Percentiles rank a stretch among this genome's conserved stretches.
phyloP scores from a whole-genome alignment of 495 filamentous ascomycete genomes.

The Hypoxylon perforatum region DNA sequence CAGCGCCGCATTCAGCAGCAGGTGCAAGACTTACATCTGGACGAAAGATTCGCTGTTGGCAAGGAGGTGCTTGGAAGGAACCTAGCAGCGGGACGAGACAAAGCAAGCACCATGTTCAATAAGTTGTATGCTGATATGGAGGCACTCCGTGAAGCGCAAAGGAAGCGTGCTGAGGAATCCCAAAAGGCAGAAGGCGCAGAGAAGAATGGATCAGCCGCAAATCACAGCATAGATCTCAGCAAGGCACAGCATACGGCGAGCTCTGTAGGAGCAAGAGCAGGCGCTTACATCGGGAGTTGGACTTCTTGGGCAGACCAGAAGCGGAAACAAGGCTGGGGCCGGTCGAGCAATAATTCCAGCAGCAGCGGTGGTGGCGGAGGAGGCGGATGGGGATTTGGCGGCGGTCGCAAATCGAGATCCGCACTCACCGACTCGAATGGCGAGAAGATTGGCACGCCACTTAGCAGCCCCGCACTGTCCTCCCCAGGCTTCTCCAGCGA shows the following conservation, averaged over 20 bases:
- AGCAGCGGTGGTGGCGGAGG: constrained; percentile 9
- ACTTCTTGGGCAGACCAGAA: constrained; percentile 95
- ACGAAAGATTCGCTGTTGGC: constrained; percentile 81
- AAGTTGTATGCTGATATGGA: constrained; percentile 92
- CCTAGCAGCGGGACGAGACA: constrained; percentile 83
- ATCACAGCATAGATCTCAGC: constrained; percentile 65
- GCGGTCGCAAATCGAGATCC: constrained; percentile 38
- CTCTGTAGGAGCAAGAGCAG: constrained; percentile 77
- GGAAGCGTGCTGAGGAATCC: constrained; percentile 72
- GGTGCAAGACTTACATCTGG: constrained; percentile 86
- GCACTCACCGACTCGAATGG: constrained; percentile 41
- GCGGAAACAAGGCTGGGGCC: constrained; percentile 70
- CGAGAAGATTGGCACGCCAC: constrained; percentile 49
- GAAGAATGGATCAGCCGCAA: constrained; percentile 40
- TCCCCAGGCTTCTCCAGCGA: constrained; percentile 37
- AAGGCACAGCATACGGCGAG: constrained; percentile 75
- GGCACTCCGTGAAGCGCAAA: constrained; percentile 81
- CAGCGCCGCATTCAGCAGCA: constrained; percentile 90
- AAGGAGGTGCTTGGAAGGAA: constrained; percentile 82
- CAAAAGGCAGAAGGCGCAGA: constrained; percentile 49
- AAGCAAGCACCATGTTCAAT: constrained; percentile 83
- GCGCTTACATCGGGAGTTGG: constrained; percentile 94
- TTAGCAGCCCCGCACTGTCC: constrained; percentile 42
- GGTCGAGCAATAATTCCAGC: constrained; percentile 42
- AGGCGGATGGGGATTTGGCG: constrained; percentile 53